Evolutionary conservation across 2,329 filamentous ascomycete species (phyloP), one percentile per base, ranked within the genome.

Genomic region (Epichloe elymi): DNA sequence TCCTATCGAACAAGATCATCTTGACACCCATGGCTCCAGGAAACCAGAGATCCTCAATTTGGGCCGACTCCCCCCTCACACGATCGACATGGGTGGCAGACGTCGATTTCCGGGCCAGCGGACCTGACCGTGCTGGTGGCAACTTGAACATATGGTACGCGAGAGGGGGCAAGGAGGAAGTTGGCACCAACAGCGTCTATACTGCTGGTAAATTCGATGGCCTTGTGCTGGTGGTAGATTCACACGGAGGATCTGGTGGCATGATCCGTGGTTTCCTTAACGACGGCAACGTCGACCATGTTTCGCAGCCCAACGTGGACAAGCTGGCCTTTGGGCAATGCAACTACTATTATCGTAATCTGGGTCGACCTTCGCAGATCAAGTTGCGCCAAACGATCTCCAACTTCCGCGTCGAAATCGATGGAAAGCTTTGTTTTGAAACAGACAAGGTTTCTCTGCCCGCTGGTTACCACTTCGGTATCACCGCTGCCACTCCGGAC

Each of bases 61-160:
- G 93, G 91, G 75, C 84, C 35, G 80, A 89, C 55, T 53, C 62
- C 75, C 62, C 75, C 36, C 73, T 86, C 46, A 68, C 79, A 59
- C 72, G 83, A 54, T 68, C 74, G n/a, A 76, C 83, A 65, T 98
- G 89, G 89, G 78, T 80, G 8, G 81, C 83, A 48, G 87, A 95
- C 62, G 75, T 97, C 59, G 84, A 93, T 63, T 96, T 98, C 69
- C 81, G 93, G 58, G 87, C 83, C 49, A 88, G 80, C 54, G 93
- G 93, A 7, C 84, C 85, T 56, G 93, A 97, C 63, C 76, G 87
- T 59, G 88, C 83, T 48, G 82, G 84, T 52, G 93, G 93, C 46
- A 96, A 94, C 69, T 73, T 98, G 58, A 91, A 97, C 68, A 76
- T 98, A 61, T 98, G 93, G 93, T 88, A 94, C 62, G 83, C 80